Evolutionary conservation across 768 basidiomycete genomes (phyloP), one percentile per base, ranked within the genome.

Genomic region (Fomitopsis serialis): DNA sequence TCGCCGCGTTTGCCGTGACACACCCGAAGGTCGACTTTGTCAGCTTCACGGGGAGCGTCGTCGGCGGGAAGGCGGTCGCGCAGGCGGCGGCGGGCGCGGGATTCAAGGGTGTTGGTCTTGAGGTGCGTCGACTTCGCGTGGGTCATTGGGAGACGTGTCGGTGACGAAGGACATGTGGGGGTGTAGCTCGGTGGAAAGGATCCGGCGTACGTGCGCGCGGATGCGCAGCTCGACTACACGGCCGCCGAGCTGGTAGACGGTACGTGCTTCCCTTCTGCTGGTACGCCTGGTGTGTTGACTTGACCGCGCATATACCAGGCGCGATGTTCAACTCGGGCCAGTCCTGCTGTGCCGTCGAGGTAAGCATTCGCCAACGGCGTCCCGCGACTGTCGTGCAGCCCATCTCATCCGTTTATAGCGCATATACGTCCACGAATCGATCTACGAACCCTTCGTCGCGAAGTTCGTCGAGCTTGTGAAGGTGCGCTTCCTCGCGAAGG

Each of bases 301-400:
- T n/a, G n/a, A n/a, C n/a, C n/a, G n/a, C n/a, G n/a, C n/a, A n/a
- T n/a, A n/a, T n/a, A n/a, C n/a, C n/a, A 92, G 90, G 92, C 35
- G 87, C 92, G 3, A 85, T 95, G 72, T 99, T 93, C 77, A 98
- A 98, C 70, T 94, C 95, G 15, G 97, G 97, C 1, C 97, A 99
- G 70, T 95, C 92, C 58, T 98, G 96, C 69, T 98, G 96, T 64
- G 84, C 89, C 0, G 75, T 98, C 55, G 97, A 99, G 76, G 89
- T 88, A 56, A n/a, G n/a, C n/a, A n/a, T n/a, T n/a, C n/a, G n/a
- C n/a, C n/a, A n/a, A n/a, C n/a, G n/a, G n/a, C n/a, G n/a, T n/a
- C n/a, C n/a, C n/a, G n/a, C n/a, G n/a, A n/a, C n/a, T n/a, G n/a
- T n/a, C n/a, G n/a, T n/a, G n/a, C n/a, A n/a, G n/a, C 22, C 19